Conservation (phyloP, 2,329 filamentous ascomycete species). For the Pseudonectria buxi region DNA sequence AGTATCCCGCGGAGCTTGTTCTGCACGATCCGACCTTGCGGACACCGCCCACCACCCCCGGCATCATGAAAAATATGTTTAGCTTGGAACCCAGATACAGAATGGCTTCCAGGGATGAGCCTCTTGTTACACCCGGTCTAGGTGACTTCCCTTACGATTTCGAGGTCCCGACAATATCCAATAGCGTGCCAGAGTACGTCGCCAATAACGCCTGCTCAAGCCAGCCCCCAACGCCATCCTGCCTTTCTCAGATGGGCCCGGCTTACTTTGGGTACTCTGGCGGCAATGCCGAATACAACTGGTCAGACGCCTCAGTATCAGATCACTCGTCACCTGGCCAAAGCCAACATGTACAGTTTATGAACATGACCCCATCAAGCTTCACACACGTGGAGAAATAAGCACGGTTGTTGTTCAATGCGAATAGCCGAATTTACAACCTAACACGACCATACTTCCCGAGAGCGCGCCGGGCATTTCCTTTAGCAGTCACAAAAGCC, state of each 20-base stretch:
- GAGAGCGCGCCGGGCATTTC: slow-evolving; percentile 2
- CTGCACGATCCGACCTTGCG: slow-evolving; percentile 40
- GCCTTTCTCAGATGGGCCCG: slow-evolving; percentile 35
- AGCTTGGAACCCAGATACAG: slow-evolving; percentile 34
- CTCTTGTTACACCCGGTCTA: slow-evolving; percentile 41
- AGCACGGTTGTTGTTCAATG: background rate
- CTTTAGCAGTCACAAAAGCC: slow-evolving; percentile 12
- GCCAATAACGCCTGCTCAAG: slow-evolving; percentile 32
- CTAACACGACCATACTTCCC: background rate
- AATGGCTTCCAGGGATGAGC: slow-evolving; percentile 38
- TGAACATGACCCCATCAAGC: slow-evolving; percentile 28
- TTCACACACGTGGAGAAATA: slow-evolving; percentile 20
- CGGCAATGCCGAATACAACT: slow-evolving; percentile 43
- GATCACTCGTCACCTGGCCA: slow-evolving; percentile 28
- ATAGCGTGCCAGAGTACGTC: slow-evolving; percentile 38
- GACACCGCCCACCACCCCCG: slow-evolving; percentile 49
- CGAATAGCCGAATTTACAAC: background rate
- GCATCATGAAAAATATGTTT: slow-evolving; percentile 36
- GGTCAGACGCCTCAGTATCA: slow-evolving; percentile 38
- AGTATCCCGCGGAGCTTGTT: slow-evolving; percentile 24
- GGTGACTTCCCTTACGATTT: slow-evolving; percentile 40
- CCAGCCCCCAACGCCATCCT: slow-evolving; percentile 44
- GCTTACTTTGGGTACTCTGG: slow-evolving; percentile 33
- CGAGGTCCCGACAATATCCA: slow-evolving; percentile 35
- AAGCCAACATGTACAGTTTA: slow-evolving; percentile 27